A percentile compares a stretch with the other conserved stretches of the same genome.
Conservation (phyloP, 345 rosid species). For the Syzygium aromaticum region DNA sequence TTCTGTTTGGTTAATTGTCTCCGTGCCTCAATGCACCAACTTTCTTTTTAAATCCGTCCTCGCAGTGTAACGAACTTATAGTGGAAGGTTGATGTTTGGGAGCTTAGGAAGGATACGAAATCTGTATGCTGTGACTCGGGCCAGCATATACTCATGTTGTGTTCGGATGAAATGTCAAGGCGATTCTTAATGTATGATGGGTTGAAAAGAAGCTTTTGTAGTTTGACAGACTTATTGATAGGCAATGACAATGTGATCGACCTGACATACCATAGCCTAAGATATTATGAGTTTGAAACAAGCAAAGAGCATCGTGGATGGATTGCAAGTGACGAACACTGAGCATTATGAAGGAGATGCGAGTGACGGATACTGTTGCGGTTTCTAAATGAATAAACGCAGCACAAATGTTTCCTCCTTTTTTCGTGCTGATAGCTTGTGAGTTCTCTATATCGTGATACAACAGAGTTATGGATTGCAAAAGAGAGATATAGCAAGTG, state of each 20-base stretch:
- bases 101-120: not conserved
- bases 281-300: not conserved
- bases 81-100: not conserved
- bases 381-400: not conserved
- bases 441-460: not conserved
- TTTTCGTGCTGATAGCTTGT: not conserved
- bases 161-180: not conserved
- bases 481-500: not conserved
- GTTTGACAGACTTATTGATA: not conserved
- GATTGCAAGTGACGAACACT: not conserved
- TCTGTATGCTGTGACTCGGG: not conserved
- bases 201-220: not conserved
- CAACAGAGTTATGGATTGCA: not conserved
- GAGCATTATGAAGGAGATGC: not conserved
- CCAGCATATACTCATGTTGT: not conserved
- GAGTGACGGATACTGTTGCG: not conserved
- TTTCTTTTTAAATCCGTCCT: not conserved
- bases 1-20: not conserved
- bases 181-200: not conserved
- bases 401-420: not conserved
- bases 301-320: not conserved
- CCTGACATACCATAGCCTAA: not conserved
- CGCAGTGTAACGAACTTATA: not conserved
- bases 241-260: not conserved
- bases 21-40: not conserved